Percentiles rank a stretch among this genome's conserved stretches.
Evolutionary conservation across 2,329 filamentous ascomycete genomes (phyloP).

Genomic region (Pestalotiopsis fici): DNA sequence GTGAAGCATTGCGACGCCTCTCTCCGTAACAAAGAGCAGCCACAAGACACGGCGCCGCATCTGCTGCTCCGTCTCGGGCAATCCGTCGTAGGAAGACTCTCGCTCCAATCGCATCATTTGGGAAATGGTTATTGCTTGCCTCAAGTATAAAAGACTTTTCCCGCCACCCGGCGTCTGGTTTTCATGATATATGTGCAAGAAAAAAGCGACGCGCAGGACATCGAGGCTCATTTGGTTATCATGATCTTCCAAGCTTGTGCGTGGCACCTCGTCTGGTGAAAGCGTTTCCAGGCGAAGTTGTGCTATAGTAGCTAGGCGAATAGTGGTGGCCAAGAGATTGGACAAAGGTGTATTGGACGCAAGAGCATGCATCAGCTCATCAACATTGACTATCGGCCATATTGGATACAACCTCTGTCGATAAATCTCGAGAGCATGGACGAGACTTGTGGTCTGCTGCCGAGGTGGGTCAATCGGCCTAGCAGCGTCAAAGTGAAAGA

Average conservation of each 20-base stretch:
- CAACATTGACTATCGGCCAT: conserved; percentile 51
- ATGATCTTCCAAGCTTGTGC: conserved; percentile 10
- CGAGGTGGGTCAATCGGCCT: background rate
- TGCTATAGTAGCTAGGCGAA: conserved; percentile 48
- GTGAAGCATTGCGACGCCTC: conserved; percentile 51
- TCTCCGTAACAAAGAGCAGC: conserved; percentile 50
- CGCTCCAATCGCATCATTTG: conserved; percentile 50
- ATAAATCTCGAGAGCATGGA: conserved; percentile 43
- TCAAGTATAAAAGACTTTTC: conserved; percentile 47
- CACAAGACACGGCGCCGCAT: conserved; percentile 46
- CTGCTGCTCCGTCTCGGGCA: conserved; percentile 40
- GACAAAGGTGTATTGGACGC: conserved; percentile 30
- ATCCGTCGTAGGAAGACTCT: conserved; percentile 37
- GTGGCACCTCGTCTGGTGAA: conserved; percentile 12
- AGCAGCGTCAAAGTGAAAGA: background rate
- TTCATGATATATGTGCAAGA: conserved; percentile 53
- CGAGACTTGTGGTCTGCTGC: conserved; percentile 14
- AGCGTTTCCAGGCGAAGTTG: conserved; percentile 44
- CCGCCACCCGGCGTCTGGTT: conserved; percentile 46
- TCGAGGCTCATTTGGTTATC: conserved; percentile 34
- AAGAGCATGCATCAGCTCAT: conserved; percentile 39
- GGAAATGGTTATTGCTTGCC: conserved; percentile 52
- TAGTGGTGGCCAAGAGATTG: conserved; percentile 40
- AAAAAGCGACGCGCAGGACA: conserved; percentile 47
- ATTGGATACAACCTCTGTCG: conserved; percentile 51